A percentile compares a stretch with the other conserved stretches of the same genome.
phyloP scores from a whole-genome alignment of 257 asterid genomes.

The Ilex aquifolium region DNA sequence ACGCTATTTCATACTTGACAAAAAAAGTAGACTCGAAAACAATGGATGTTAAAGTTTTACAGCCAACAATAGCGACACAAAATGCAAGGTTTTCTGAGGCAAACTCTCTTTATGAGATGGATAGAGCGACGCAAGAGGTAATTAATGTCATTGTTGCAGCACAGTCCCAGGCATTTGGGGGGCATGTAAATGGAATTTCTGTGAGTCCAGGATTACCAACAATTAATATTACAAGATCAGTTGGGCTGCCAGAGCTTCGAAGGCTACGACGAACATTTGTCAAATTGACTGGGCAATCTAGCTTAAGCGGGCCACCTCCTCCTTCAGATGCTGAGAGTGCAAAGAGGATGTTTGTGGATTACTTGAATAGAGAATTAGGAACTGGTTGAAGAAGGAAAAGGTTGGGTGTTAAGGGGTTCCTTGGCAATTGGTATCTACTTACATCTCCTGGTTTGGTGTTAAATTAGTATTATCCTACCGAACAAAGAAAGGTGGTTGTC shows the following conservation, averaged over 20 bases:
- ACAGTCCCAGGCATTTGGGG: constrained; percentile 74
- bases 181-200: constrained; percentile 50
- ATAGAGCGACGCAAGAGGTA: constrained; percentile 88
- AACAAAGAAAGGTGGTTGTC: not conserved
- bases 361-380: constrained; percentile 81
- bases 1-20: constrained; percentile 69
- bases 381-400: constrained; percentile 22
- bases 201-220: constrained; percentile 68
- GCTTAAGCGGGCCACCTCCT: constrained; percentile 92
- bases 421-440: not conserved
- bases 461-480: not conserved
- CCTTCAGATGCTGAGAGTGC: constrained; percentile 82
- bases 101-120: constrained; percentile 83
- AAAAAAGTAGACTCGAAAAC: constrained; percentile 81
- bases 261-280: constrained; percentile 78
- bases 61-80: constrained; percentile 95
- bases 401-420: not conserved
- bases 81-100: constrained; percentile 52
- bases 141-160: constrained; percentile 69
- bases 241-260: constrained; percentile 84
- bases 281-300: constrained; percentile 77
- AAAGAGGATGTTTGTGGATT: constrained; percentile 96
- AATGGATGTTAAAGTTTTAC: constrained; percentile 67
- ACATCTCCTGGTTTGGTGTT: not conserved
- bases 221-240: constrained; percentile 55